Percentiles rank a stretch among this genome's conserved stretches.
Evolutionary conservation across 1,284 basidiomycete genomes (phyloP).

Genomic region (Mycosarcoma mackinlayi): DNA sequence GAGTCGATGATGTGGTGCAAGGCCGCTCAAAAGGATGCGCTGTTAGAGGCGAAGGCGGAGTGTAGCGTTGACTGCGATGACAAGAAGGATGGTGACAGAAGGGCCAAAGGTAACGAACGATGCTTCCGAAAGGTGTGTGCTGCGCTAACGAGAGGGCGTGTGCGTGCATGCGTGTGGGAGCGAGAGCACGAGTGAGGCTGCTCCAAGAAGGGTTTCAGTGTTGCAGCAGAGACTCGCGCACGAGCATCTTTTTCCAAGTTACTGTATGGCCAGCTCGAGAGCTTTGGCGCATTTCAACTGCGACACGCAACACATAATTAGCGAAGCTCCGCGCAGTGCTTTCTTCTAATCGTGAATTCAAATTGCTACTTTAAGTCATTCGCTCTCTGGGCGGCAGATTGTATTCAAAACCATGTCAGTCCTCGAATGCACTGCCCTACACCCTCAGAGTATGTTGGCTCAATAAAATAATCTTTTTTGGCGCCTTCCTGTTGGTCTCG

Average conservation of each 20-base stretch:
- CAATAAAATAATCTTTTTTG: too few species aligned
- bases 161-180: constrained; percentile 5
- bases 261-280: background rate
- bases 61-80: background rate
- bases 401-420: constrained; percentile 9
- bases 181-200: background rate
- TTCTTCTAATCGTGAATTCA: background rate
- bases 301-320: constrained; percentile 13
- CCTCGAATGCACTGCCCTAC: too few species aligned
- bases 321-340: background rate
- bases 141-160: background rate
- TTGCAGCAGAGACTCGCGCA: constrained; percentile 23
- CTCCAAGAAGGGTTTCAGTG: constrained; percentile 18
- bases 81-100: constrained; percentile 3
- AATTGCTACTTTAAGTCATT: background rate
- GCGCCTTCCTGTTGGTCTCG: too few species aligned
- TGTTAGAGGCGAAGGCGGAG: background rate
- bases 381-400: background rate
- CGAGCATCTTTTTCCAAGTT: constrained; percentile 16
- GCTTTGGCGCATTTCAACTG: constrained; percentile 3
- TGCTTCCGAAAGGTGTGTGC: constrained; percentile 2
- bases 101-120: background rate
- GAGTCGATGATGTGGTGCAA: background rate
- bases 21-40: background rate
- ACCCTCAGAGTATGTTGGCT: too few species aligned